Percentiles rank a stretch among this genome's conserved stretches.
These are phyloP conservation scores for Phialophora macrospora DNA, from an alignment of 2,329 filamentous ascomycete genomes.

Conservation along the genomic window DNA sequence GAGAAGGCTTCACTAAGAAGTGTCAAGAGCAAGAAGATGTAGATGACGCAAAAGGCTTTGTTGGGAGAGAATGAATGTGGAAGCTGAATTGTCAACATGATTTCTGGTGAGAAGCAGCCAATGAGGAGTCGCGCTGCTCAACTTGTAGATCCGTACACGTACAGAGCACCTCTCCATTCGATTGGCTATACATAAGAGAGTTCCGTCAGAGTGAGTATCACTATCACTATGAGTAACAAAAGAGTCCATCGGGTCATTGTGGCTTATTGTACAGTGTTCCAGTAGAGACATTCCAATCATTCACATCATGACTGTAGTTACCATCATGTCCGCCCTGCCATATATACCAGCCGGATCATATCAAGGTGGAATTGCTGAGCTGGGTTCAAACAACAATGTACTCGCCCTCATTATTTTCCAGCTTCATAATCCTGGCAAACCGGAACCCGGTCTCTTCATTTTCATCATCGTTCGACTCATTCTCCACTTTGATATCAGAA, in stretches of 20 bases:
- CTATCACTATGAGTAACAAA: background rate
- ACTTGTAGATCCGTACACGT: background rate
- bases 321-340: background rate
- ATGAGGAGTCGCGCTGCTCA: background rate
- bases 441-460: constrained; percentile 42
- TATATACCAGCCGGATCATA: background rate
- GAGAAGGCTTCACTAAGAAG: background rate
- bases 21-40: background rate
- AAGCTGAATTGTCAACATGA: background rate
- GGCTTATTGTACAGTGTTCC: constrained; percentile 8
- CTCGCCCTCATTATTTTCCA: constrained; percentile 46
- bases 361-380: background rate
- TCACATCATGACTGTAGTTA: background rate
- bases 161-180: background rate
- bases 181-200: background rate
- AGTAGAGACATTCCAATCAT: constrained; percentile 4
- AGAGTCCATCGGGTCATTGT: background rate
- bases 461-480: background rate
- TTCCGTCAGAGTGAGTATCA: background rate
- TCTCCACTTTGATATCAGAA: background rate
- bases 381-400: constrained; percentile 46
- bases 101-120: background rate
- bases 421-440: constrained; percentile 47
- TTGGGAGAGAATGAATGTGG: background rate
- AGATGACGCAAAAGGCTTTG: background rate